Percentiles rank a stretch among this genome's conserved stretches.
These are phyloP conservation scores for Trichosporon asahii DNA, from an alignment of 1,284 basidiomycete species.

Conservation along the genomic window DNA sequence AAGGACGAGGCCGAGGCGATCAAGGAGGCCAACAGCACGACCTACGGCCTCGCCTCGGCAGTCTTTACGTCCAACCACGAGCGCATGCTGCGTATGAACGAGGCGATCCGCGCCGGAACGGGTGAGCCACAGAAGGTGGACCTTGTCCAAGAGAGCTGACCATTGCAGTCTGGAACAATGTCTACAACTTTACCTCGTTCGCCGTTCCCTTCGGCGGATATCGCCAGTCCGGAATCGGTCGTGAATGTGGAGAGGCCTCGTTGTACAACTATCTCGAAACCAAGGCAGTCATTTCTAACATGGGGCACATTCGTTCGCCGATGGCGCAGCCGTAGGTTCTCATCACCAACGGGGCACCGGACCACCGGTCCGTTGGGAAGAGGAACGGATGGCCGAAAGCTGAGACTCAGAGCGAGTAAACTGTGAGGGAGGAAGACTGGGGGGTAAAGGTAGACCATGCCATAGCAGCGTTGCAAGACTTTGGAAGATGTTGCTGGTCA, in stretches of 20 bases:
- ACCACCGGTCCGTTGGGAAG: no score
- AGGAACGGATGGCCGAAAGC: no score
- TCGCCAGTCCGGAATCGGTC: conserved; percentile 32
- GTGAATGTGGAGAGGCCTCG: conserved; percentile 18
- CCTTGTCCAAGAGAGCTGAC: no score
- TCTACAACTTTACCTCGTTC: conserved; percentile 16
- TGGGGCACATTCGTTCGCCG: conserved; percentile 21
- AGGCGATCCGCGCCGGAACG: conserved; percentile 82
- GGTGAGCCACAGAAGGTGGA: no score
- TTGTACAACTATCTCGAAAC: conserved; percentile 22
- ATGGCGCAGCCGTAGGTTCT: no score
- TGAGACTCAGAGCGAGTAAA: no score
- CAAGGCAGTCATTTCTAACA: conserved; percentile 51
- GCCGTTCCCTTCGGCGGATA: conserved; percentile 19
- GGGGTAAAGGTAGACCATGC: no score
- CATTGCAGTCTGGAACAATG: conserved; percentile 19
- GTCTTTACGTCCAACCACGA: conserved; percentile 79
- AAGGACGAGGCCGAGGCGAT: conserved; percentile 55
- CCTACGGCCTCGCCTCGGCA: conserved; percentile 81
- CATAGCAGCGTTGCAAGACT: no score
- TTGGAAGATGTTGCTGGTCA: no score
- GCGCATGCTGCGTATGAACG: conserved; percentile 79
- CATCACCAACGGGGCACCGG: no score
- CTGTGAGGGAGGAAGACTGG: no score
- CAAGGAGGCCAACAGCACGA: conserved; percentile 73